A percentile compares a stretch with the other conserved stretches of the same genome.
Evolutionary conservation across 2,329 filamentous ascomycete species (phyloP).

Genomic region (Fusarium sp.): DNA sequence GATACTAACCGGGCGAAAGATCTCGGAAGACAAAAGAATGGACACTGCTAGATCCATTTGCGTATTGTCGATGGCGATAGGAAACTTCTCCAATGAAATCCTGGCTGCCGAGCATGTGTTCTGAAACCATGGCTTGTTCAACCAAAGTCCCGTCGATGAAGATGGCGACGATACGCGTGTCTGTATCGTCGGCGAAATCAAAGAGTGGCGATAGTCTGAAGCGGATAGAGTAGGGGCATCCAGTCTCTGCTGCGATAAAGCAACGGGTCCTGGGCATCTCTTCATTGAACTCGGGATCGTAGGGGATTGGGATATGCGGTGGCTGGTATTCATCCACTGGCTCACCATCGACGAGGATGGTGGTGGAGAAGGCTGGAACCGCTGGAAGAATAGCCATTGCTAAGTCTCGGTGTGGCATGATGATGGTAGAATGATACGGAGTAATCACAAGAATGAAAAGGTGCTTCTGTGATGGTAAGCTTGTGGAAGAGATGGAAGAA

Average conservation of each 20-base stretch:
- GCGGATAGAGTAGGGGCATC: background rate
- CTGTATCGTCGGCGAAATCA: background rate
- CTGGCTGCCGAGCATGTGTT: background rate
- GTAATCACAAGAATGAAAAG: background rate
- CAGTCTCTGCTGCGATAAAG: background rate
- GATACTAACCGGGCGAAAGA: background rate
- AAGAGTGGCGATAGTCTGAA: background rate
- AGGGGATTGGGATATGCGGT: background rate
- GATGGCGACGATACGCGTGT: background rate
- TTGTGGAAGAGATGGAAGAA: background rate
- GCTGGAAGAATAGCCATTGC: background rate
- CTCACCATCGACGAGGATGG: background rate
- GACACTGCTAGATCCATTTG: background rate
- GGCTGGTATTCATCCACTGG: background rate
- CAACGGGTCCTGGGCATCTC: background rate
- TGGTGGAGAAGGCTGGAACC: background rate
- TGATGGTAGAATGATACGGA: background rate
- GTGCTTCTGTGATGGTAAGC: accelerated
- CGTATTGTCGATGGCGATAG: no score
- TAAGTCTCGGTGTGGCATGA: background rate
- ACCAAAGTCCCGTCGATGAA: background rate
- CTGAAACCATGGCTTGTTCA: background rate
- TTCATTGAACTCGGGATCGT: background rate
- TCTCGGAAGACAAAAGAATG: background rate
- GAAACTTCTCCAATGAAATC: background rate